Conservation (phyloP, 768 basidiomycete genomes). For the Hydnomerulius pinastri region DNA sequence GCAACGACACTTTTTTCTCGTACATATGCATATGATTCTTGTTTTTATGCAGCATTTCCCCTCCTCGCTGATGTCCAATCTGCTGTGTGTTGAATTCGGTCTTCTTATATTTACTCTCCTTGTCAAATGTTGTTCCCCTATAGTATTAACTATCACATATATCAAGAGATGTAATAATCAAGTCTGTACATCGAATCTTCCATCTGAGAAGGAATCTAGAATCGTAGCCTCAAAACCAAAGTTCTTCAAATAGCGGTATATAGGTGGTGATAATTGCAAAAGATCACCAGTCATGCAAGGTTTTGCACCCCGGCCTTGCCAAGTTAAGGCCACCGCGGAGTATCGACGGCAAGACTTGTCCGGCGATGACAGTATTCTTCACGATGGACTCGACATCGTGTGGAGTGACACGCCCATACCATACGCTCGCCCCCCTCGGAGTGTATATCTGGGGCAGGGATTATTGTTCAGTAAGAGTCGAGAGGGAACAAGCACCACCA, state of each 20-base stretch:
- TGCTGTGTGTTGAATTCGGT: slow-evolving; percentile 2
- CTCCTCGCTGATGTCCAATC: neutral
- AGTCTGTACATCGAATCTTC: slow-evolving; percentile 1
- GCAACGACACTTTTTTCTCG: slow-evolving; percentile 4
- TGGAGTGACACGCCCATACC: slow-evolving; percentile 93
- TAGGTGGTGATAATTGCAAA: neutral
- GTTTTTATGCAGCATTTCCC: slow-evolving; percentile 11
- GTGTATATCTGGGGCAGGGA: slow-evolving; percentile 67
- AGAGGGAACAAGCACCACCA: neutral
- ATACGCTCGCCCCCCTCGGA: slow-evolving; percentile 82
- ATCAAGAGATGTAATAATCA: slow-evolving; percentile 26
- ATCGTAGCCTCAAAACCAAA: too few species aligned
- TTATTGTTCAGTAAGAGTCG: neutral
- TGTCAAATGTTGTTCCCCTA: slow-evolving; percentile 15
- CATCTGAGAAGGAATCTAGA: neutral
- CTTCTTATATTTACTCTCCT: slow-evolving; percentile 5
- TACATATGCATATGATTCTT: slow-evolving; percentile 7
- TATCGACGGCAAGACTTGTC: slow-evolving; percentile 81
- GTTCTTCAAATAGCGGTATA: neutral
- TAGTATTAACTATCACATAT: slow-evolving; percentile 27
- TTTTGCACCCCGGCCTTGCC: slow-evolving; percentile 62
- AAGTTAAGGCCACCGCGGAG: slow-evolving; percentile 88
- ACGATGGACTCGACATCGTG: slow-evolving; percentile 88
- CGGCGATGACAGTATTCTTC: slow-evolving; percentile 82
- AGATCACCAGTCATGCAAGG: slow-evolving; percentile 70